Evolutionary conservation across 2,329 filamentous ascomycete species (phyloP), one percentile per base, ranked within the genome.

Genomic region (Ophiostoma tasmaniense): DNA sequence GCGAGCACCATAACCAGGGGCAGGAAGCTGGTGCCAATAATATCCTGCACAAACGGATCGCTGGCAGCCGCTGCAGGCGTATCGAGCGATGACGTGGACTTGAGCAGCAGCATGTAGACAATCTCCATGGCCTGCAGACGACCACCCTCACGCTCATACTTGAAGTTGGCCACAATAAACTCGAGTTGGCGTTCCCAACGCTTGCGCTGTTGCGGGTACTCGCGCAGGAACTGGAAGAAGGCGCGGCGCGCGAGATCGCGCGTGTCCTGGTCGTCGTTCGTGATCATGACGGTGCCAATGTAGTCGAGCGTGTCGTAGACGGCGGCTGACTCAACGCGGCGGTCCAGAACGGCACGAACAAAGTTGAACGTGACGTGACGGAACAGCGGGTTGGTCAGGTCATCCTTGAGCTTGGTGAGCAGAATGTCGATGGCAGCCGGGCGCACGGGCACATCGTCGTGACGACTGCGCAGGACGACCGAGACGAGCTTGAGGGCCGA

Each of bases 341-440:
- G 87, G 67, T 91, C 90, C 76, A 99, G 86, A 33, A 98, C 88
- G 0, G 92, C 90, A 59, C 93, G 90, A 70, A 99, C 80, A 78
- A 99, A 98, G 75, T 92, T 96, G 81, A 99, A 99, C 0, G 92
- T 95, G 59, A 97, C 87, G 73, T 96, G 93, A 72, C 97, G 92
- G 71, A 93, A 89, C 73, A 97, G 89, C 3, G 94, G 93, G 76
- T 98, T 92, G 37, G 96, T 96, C 65, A 99, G 85, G 75, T 98
- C 94, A 35, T 93, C 89, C 74, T 93, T 90, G 67, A 98, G 82
- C 70, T 91, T 90, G 71, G 88, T 87, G 3, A 98, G 86, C 2
- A 99, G 81, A 77, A 92, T 89, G 62, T 95, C 92, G 25, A 98
- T 81, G 61, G 93, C 90, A 2, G 87, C 87, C 73, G 97, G 91